Evolutionary conservation across 495 filamentous ascomycete genomes (phyloP).

Genomic region (Neurospora tetraspora): DNA sequence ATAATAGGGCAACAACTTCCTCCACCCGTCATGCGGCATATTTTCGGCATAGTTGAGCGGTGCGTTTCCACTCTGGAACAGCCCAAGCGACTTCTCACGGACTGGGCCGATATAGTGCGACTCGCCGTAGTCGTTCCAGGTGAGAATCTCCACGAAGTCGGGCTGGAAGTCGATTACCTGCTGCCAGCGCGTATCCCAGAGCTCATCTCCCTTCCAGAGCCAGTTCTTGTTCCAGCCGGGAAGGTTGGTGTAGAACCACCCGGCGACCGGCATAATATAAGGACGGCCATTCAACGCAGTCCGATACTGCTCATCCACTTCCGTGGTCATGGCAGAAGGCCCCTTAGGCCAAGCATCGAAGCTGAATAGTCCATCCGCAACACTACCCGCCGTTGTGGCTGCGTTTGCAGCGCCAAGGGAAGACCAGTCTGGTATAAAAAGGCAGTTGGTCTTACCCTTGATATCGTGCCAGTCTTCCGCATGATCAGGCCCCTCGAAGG

Average conservation of each 20-base stretch:
- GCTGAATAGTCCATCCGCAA: constrained; percentile 48
- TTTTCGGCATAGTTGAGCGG: constrained; percentile 11
- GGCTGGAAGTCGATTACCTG: constrained; percentile 42
- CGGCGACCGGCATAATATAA: constrained; percentile 50
- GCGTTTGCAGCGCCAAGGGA: constrained; percentile 10
- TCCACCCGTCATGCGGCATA: constrained; percentile 15
- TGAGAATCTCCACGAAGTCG: constrained; percentile 52
- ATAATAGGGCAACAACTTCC: constrained; percentile 16
- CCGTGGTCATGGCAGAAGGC: constrained; percentile 32
- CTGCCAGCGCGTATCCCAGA: constrained; percentile 51
- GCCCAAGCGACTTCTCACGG: constrained; percentile 14
- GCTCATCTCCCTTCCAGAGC: constrained; percentile 46
- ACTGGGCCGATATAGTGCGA: constrained; percentile 45
- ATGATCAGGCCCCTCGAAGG: constrained; percentile 45
- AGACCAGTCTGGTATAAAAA: constrained; percentile 28
- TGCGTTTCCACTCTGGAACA: constrained; percentile 7
- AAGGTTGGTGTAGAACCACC: constrained; percentile 58
- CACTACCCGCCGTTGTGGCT: constrained; percentile 20
- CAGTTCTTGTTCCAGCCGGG: constrained; percentile 48
- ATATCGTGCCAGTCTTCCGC: constrained; percentile 22
- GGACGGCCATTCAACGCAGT: constrained; percentile 34
- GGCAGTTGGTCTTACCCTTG: constrained; percentile 16
- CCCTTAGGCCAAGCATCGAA: constrained; percentile 50
- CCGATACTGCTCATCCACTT: constrained; percentile 36
- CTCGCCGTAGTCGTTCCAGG: constrained; percentile 65